phyloP scores from a whole-genome alignment of 805 yeast species.

The Ogataea zsoltii region DNA sequence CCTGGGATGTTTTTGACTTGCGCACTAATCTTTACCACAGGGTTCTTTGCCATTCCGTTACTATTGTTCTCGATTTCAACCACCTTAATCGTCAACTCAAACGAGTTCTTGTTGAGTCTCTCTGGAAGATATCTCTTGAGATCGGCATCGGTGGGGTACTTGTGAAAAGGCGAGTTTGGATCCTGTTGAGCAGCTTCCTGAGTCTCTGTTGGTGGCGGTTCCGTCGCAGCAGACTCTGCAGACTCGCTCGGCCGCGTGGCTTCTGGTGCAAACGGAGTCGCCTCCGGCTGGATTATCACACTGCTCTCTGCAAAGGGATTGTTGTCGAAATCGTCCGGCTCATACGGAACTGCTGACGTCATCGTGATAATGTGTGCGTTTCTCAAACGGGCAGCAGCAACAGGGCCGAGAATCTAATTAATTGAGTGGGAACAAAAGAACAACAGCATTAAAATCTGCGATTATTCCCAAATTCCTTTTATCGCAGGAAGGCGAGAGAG shows the following conservation, averaged over 20 bases:
- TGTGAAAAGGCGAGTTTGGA: constrained; percentile 25
- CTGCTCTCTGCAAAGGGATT: constrained; percentile 60
- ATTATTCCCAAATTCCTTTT: too few relatives aligned
- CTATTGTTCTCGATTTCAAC: constrained; percentile 70
- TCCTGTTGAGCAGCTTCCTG: constrained; percentile 6
- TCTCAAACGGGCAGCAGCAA: too few relatives aligned
- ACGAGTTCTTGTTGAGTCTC: constrained; percentile 41
- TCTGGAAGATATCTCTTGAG: constrained; percentile 51
- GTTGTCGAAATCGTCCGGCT: constrained; percentile 56
- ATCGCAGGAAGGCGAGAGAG: too few relatives aligned
- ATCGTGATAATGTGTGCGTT: constrained; percentile 18
- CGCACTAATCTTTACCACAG: constrained; percentile 73
- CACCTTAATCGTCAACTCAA: constrained; percentile 53
- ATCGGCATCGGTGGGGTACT: constrained; percentile 40
- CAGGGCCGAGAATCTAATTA: too few relatives aligned
- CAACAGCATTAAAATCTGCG: too few relatives aligned
- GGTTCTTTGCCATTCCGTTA: constrained; percentile 62
- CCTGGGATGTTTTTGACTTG: constrained; percentile 61
- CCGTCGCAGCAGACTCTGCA: neutral
- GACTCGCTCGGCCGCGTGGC: neutral
- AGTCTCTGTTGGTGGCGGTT: neutral
- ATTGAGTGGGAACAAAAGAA: too few relatives aligned
- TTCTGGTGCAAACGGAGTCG: constrained; percentile 3
- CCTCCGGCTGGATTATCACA: constrained; percentile 23
- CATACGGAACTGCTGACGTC: constrained; percentile 41